Evolutionary conservation across 257 asterid genomes (phyloP), one percentile per base, ranked within the genome.

Genomic region (Solanum medicagineum): DNA sequence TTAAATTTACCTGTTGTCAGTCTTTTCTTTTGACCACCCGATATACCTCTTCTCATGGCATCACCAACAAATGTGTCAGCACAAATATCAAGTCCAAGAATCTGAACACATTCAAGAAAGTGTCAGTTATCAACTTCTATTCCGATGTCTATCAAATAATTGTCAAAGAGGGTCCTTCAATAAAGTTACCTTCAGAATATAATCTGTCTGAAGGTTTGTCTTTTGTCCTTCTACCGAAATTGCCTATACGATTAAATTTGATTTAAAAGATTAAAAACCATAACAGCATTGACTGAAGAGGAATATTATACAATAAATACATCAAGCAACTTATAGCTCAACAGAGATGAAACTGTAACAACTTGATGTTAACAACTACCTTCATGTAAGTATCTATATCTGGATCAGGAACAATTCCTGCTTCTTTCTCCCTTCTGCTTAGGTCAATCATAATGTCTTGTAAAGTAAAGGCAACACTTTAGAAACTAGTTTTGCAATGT

Each of bases 381-480:
- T 93, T 93, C 97, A 93, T 93, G 86, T 90, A 94, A 81, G 92
- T 89, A 86, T 94, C 97, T 59, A 93, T 86, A 74, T 91, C 93
- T 56, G 93, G 94, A 88, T 94, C 97, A n/a, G 97, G 98, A 84
- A 90, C 89, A 74, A 93, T 86, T 80, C 92, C 94, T 59, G 92
- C 94, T 69, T 88, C 92, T 89, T 93, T 93, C 88, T 93, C 97
- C 89, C 92, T 88, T 88, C 89, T 83, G 80, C 90, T 91, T 73
- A 94, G 91, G 92, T 93, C 97, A 57, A 62, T 54, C 94, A 94
- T 89, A 65, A 90, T 86, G 40, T 90, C 97, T 93, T 80, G 53
- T 85, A 87, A 85, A 53, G 71, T 47, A 87, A 66, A 24, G 32
- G 49, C 24, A 65, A 45, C 49, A 80, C 55, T 81, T 36, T 40